phyloP scores from a whole-genome alignment of 805 yeast genomes.

The Soucietia sequanensis region DNA sequence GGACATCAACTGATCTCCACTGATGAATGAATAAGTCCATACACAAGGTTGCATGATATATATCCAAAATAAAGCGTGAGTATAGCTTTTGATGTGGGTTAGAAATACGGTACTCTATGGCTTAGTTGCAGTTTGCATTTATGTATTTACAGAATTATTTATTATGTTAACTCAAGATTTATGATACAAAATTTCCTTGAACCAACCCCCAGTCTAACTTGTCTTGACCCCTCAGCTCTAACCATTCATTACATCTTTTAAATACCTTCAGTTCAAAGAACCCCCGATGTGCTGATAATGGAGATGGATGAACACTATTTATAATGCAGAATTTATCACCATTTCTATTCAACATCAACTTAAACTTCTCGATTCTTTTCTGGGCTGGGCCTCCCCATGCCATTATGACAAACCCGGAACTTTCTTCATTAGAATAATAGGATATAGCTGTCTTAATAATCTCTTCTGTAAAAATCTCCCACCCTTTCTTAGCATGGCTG shows the following conservation, averaged over 20 bases:
- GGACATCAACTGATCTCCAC: no score
- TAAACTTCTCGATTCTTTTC: slow-evolving; percentile 48
- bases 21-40: no score
- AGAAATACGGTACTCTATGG: no score
- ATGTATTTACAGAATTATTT: no score
- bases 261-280: slow-evolving; percentile 81
- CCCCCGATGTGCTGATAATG: slow-evolving; percentile 82
- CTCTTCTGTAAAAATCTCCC: slow-evolving; percentile 86
- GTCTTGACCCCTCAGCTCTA: slow-evolving; percentile 39
- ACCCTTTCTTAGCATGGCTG: slow-evolving; percentile 86
- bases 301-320: slow-evolving; percentile 89
- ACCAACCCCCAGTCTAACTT: slow-evolving; percentile 66
- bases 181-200: slow-evolving; percentile 24
- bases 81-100: no score
- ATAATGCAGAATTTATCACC: slow-evolving; percentile 49
- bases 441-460: slow-evolving; percentile 55
- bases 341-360: slow-evolving; percentile 17
- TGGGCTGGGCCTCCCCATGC: slow-evolving; percentile 84
- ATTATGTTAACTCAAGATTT: no score
- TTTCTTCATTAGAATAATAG: slow-evolving; percentile 38
- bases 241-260: slow-evolving; percentile 74
- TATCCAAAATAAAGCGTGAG: no score
- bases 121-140: no score
- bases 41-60: no score
- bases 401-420: slow-evolving; percentile 63